Percentiles rank a stretch among this genome's conserved stretches.
These are phyloP conservation scores for Anastatica hierochuntica DNA, from an alignment of 345 rosid species.

Conservation along the genomic window DNA sequence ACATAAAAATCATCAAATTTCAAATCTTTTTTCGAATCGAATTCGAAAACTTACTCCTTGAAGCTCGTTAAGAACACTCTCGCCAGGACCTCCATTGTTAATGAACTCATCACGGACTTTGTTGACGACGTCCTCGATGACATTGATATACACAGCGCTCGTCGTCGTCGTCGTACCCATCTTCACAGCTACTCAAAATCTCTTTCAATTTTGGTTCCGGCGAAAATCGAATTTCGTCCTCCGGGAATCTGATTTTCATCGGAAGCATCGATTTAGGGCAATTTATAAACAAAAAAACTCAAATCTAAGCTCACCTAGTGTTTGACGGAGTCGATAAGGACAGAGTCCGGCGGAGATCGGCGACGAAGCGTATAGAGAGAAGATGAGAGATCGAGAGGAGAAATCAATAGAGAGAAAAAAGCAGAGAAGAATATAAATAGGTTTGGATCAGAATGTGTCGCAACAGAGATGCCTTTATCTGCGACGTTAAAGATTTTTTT, in stretches of 20 bases:
- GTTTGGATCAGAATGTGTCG: conserved; percentile 82
- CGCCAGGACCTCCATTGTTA: conserved; percentile 78
- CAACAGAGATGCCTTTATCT: conserved; percentile 40
- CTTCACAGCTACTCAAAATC: conserved; percentile 10
- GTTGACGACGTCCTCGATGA: conserved; percentile 82
- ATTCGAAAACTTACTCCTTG: conserved; percentile 55
- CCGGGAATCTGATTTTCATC: background rate
- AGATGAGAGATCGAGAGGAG: conserved; percentile 21
- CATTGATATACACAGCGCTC: conserved; percentile 74
- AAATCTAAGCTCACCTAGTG: conserved; percentile 14
- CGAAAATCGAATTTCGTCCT: background rate
- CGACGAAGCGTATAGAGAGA: conserved; percentile 19
- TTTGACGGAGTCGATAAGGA: conserved; percentile 2
- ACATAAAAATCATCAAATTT: background rate
- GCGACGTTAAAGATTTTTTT: conserved; percentile 1
- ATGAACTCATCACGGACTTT: conserved; percentile 90
- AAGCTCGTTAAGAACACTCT: conserved; percentile 70
- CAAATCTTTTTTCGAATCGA: background rate
- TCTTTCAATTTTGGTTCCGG: conserved; percentile 7
- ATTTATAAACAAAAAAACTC: background rate
- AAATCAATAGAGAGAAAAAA: conserved; percentile 56
- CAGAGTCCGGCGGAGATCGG: conserved; percentile 18
- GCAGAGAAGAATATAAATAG: conserved; percentile 89
- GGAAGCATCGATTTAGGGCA: background rate
- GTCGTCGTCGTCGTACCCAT: conserved; percentile 66